Percentiles rank a stretch among this genome's conserved stretches.
phyloP scores from a whole-genome alignment of 2,329 filamentous ascomycete species.

The Claviceps capensis region DNA sequence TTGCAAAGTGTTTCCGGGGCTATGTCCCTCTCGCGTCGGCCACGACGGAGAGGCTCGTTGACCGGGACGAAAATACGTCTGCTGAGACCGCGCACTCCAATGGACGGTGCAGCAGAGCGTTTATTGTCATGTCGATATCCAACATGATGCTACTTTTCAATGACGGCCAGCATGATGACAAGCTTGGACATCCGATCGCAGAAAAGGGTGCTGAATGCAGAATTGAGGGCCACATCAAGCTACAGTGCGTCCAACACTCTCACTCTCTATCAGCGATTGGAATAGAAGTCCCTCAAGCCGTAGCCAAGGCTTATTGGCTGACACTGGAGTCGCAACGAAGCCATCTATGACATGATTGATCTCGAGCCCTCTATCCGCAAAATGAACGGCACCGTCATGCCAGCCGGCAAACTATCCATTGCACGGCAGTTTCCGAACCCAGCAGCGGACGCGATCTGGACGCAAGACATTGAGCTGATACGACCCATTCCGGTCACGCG shows the following conservation, averaged over 20 bases:
- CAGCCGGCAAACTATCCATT: not conserved
- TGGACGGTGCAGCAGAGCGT: not conserved
- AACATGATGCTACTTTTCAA: not conserved
- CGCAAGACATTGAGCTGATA: not conserved
- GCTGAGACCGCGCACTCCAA: not conserved
- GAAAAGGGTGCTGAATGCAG: not conserved
- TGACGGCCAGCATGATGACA: not conserved
- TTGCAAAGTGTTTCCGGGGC: no score
- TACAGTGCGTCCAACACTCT: not conserved
- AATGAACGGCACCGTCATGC: not conserved
- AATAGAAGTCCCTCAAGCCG: no score
- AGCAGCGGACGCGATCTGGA: not conserved
- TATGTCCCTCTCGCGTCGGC: no score
- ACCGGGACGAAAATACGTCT: no score
- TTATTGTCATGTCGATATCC: not conserved
- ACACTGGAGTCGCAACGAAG: not conserved
- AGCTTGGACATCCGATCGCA: not conserved
- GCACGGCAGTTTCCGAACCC: not conserved
- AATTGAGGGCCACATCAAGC: not conserved
- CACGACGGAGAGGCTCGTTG: not conserved
- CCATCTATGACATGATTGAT: constrained; percentile 1
- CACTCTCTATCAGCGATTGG: no score
- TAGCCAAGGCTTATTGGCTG: no score
- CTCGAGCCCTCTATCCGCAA: not conserved
- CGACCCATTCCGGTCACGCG: not conserved